Evolutionary conservation across 805 yeast genomes (phyloP), one percentile per base, ranked within the genome.

Genomic region (Cephaloascus fragrans): DNA sequence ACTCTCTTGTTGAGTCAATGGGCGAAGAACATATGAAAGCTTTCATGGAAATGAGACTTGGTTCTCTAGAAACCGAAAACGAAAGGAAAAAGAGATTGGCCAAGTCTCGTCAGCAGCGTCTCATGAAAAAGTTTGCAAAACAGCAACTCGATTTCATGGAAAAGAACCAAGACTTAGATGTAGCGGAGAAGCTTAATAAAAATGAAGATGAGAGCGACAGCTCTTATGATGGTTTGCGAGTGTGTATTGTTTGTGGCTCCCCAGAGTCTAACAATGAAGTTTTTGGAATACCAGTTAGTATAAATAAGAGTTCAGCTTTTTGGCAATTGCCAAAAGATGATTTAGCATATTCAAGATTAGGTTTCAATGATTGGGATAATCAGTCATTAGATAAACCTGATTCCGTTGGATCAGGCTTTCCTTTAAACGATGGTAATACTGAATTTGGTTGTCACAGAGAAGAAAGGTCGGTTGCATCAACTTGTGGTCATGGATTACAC

Each of bases 231-330:
- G 55, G 56, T 3, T 39, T 45, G 3, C 61, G 74, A 41, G 52
- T 54, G 2, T 80, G 86, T 59, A 76, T 80, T 3, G 46, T 76
- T 18, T 80, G 87, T 55, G 82, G 78, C 44, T 75, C 73, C 41
- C 61, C 67, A 1, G 74, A 70, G 36, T 61, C 64, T 18, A 37
- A 46, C 10, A 57, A 65, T 14, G 72, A 72, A 26, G 43, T 73
- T 0, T 73, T 82, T 54, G 84, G 84, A 9, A 53, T 77, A n/a
- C 79, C 86, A 1, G 69, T 72, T 3, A 66, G 69, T 26, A 62
- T 67, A 12, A 61, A 69, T 2, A 56, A 58, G 15, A 59, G 79
- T 0, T 67, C 79, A 0, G 54, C 63, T 0, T 70, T 76, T 38
- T 73, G 83, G 73, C 62, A 59, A 34, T 40, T 73, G 12, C 74